Base-by-base conservation (phyloP, 495 filamentous ascomycete species). In the Aspergillus ellipticus region DNA sequence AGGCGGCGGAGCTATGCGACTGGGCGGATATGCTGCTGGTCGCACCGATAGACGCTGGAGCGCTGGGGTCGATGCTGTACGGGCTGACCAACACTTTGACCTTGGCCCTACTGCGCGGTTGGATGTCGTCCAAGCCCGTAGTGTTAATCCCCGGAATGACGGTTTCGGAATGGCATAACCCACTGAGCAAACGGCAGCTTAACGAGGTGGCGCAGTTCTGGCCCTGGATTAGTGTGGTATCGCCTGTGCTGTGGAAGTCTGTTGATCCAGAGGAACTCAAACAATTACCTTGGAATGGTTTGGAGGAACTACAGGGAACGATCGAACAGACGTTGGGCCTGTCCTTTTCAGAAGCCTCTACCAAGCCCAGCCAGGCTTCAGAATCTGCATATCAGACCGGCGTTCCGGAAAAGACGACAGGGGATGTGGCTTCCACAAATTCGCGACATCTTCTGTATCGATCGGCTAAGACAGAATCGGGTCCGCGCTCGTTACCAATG, bases 11-110 rank as follows among this genome's bases (percentile, higher is more conserved):
- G 60, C 79, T 91, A 26, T 86, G 87, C 57, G 84, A 89, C 61
- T 96, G 90, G 90, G 89, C 90, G n/a, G 88, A 94, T 69, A 73
- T 96, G 66, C 76, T 94, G 16, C 78, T 94, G 20, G 79, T 94
- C 11, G 89, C 88, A 15, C 89, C 90, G n/a, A 85, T 96, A 50
- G 87, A 91, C 62, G 88, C 89, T 33, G 87, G 90, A 67, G 83
- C 82, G 41, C 70, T 96, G 52, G 88, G 87, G 15, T 89, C 85
- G 66, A 93, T 96, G 90, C 76, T 94, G 65, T 81, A 85, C 29
- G 90, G 90, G 28, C 79, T 90, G 37, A 84, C 88, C 4, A 88
- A 87, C 59, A 90, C 82, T 6, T 75, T 91, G 43, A 77, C 91
- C 3, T 73, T 92, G 35, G 83, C 89, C 37, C 81, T 92, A 5